Evolutionary conservation across 176 grass and related monocot genomes (phyloP).

Genomic region (Cocos nucifera): DNA sequence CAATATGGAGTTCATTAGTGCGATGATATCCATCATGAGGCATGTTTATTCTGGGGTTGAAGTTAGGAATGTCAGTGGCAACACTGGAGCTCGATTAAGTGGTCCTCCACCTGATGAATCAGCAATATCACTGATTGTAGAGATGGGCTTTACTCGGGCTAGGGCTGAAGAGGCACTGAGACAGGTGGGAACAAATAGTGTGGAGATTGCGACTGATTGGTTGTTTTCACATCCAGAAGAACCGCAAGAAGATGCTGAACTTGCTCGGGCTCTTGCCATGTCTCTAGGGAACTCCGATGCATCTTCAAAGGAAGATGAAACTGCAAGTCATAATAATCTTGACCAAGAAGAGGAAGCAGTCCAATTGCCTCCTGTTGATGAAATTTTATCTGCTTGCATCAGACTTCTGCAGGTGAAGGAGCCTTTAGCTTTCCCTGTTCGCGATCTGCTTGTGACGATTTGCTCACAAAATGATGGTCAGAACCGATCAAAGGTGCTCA

Average conservation of each 20-base stretch:
- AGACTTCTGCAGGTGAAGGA: conserved; percentile 67
- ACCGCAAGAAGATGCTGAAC: conserved; percentile 93
- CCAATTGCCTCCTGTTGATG: conserved; percentile 77
- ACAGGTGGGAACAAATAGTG: conserved; percentile 90
- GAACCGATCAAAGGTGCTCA: conserved; percentile 66
- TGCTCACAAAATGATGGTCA: conserved; percentile 93
- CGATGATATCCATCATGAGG: conserved; percentile 87
- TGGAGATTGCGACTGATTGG: conserved; percentile 98
- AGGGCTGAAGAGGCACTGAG: conserved; percentile 95
- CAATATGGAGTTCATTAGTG: conserved; percentile 70
- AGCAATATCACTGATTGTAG: conserved; percentile 87
- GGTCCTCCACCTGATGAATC: conserved; percentile 88
- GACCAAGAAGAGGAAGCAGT: conserved; percentile 77
- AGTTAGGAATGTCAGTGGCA: conserved; percentile 52
- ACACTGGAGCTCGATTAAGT: conserved; percentile 41
- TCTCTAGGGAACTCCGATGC: conserved; percentile 76
- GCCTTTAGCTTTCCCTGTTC: conserved; percentile 76
- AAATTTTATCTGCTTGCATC: conserved; percentile 75
- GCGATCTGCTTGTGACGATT: conserved; percentile 89
- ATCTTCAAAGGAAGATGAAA: conserved; percentile 52
- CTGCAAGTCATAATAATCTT: conserved; percentile 31
- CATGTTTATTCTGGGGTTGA: conserved; percentile 94
- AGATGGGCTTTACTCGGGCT: conserved; percentile 90
- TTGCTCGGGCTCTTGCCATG: conserved; percentile 96
- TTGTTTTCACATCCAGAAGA: conserved; percentile 94